Percentiles rank a stretch among this genome's conserved stretches.
Conservation (phyloP, 495 filamentous ascomycete genomes). For the Aspergillus homomorphus region DNA sequence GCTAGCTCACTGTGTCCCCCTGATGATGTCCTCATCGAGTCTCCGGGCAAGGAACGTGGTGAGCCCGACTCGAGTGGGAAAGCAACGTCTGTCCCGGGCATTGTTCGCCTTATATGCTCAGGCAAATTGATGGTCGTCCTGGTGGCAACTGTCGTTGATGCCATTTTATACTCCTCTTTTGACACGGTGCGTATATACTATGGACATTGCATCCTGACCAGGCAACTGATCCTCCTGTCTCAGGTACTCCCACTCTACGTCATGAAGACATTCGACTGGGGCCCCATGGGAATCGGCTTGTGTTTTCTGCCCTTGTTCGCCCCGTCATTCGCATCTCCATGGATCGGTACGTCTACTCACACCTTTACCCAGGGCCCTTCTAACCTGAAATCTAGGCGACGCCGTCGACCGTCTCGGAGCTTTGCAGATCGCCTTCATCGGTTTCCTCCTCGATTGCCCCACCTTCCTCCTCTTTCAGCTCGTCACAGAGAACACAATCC, state of each 20-base stretch:
- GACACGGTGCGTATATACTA: constrained; percentile 30
- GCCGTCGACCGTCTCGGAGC: constrained; percentile 52
- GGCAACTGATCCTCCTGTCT: not conserved
- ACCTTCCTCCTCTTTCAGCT: constrained; percentile 52
- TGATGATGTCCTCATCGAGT: not conserved
- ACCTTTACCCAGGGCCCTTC: constrained; percentile 38
- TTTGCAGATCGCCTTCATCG: constrained; percentile 44
- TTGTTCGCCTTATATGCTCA: constrained; percentile 26
- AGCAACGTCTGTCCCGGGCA: constrained; percentile 12
- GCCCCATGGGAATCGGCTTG: constrained; percentile 55
- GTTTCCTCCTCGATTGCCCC: constrained; percentile 47
- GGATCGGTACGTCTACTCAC: constrained; percentile 30
- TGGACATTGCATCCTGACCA: not conserved
- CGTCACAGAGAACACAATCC: constrained; percentile 28
- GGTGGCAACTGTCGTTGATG: constrained; percentile 26
- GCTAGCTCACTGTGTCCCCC: not conserved
- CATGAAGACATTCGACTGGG: constrained; percentile 53
- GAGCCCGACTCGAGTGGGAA: constrained; percentile 7
- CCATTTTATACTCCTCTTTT: constrained; percentile 27
- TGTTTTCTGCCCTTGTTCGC: constrained; percentile 56
- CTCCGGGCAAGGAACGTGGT: not conserved
- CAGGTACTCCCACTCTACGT: constrained; percentile 45
- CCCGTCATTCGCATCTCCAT: constrained; percentile 31
- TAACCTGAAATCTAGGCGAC: constrained; percentile 32
- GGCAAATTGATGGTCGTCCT: constrained; percentile 27